These are phyloP conservation scores for Cystobasidium ongulense DNA, from an alignment of 768 basidiomycete genomes.

Conservation along the genomic window DNA sequence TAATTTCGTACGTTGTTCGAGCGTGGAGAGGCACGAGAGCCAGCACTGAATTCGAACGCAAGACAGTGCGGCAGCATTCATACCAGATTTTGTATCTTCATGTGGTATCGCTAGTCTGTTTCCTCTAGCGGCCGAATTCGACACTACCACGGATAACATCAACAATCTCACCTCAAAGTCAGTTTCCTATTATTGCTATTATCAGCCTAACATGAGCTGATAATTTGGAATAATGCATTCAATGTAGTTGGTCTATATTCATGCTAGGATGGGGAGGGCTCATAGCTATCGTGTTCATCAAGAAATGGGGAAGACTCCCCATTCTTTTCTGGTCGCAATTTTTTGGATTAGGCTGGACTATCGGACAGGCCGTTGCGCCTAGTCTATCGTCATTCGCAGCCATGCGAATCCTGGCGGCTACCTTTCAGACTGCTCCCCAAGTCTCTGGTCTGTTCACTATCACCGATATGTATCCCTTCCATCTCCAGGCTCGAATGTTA, in stretches of 20 bases:
- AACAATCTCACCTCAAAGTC: constrained; percentile 59
- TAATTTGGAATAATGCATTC: constrained; percentile 57
- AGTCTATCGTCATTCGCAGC: constrained; percentile 56
- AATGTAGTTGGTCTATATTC: constrained; percentile 35
- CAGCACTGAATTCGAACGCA: neutral
- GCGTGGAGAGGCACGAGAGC: neutral
- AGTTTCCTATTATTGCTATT: neutral
- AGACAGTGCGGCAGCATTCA: constrained; percentile 55
- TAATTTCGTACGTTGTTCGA: constrained; percentile 45
- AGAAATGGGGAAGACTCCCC: constrained; percentile 59
- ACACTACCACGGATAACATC: constrained; percentile 55
- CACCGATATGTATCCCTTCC: constrained; percentile 62
- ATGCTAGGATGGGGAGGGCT: constrained; percentile 55
- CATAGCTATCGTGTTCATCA: constrained; percentile 59
- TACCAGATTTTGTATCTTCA: constrained; percentile 62
- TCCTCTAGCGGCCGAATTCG: constrained; percentile 53
- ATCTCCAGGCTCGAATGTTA: constrained; percentile 60
- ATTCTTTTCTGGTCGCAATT: constrained; percentile 67
- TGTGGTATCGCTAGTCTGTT: constrained; percentile 62
- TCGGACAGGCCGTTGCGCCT: constrained; percentile 58
- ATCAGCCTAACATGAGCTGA: constrained; percentile 48
- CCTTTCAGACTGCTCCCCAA: constrained; percentile 59
- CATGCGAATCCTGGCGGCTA: constrained; percentile 54
- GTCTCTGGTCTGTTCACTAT: constrained; percentile 54
- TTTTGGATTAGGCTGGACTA: constrained; percentile 48